Evolutionary conservation across 148 eudicot species (phyloP), one percentile per base, ranked within the genome.

Genomic region (Nepenthes gracilis): DNA sequence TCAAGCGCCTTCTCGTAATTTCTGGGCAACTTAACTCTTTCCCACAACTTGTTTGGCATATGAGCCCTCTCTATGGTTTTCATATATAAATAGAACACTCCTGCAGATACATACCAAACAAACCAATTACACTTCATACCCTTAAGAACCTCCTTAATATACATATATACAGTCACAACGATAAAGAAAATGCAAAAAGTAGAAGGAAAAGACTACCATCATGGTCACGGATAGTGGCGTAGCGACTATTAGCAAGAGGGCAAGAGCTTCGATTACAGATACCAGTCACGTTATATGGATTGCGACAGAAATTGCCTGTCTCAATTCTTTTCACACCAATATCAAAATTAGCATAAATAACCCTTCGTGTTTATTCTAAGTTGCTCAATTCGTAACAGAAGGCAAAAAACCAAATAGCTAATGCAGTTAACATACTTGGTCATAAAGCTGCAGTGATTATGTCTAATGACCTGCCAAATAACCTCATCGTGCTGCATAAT

Each of bases 31-130:
- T 88, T 93, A 60, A 93, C 77, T 74, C 98, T 82, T 70, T 93
- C 95, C 98, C 98, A 93, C 73, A 88, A 64, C 60, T 93, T 88
- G 71, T 88, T 86, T 47, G 98, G 98, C 89, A 93, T 88, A 61
- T 88, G 98, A 73, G 98, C 88, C 76, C 98, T 85, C 70, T 93
- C 98, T 60, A 88, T 88, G 12, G 96, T 93, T 61, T 93, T 93
- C 96, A 88, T 88, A 68, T 88, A 93, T 63, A 93, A 75, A 72
- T 86, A 88, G 57, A 93, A 82, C 50, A 93, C 85, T 55, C 98
- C 98, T 93, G 78, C 74, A 72, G 12, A 74, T 93, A 76, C 74
- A 72, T 13, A 74, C 47, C 64, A 65, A 34, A 60, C 32, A 70
- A 35, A 72, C 47, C 50, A 62, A 33, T 9, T 32, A 32, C 10